Percentiles rank a stretch among this genome's conserved stretches.
phyloP scores from a whole-genome alignment of 495 filamentous ascomycete genomes.

The Durotheca rogersii region DNA sequence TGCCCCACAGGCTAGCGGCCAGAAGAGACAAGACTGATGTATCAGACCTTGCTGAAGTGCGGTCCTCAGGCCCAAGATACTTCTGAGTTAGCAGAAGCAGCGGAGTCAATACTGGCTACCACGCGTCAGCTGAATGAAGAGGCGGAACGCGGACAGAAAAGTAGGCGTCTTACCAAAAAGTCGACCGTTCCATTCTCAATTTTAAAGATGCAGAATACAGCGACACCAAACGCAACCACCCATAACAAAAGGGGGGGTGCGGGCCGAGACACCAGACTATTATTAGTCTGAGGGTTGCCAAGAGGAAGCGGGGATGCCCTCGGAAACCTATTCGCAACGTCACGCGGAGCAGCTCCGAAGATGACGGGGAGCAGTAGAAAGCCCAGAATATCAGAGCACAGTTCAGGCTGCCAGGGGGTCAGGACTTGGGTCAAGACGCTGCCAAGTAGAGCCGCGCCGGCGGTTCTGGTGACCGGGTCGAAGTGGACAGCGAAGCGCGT shows the following conservation, averaged over 20 bases:
- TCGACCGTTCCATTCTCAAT: slow-evolving; percentile 1
- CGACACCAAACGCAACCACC: slow-evolving; percentile 8
- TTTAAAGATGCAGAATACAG: slow-evolving; percentile 4
- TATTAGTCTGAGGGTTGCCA: background rate
- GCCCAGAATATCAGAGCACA: slow-evolving; percentile 21
- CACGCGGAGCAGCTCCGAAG: slow-evolving; percentile 1
- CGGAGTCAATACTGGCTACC: slow-evolving; percentile 16
- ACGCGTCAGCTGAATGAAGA: background rate
- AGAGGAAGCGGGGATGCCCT: background rate
- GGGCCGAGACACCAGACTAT: background rate
- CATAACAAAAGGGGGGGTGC: slow-evolving; percentile 6
- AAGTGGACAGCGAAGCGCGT: background rate
- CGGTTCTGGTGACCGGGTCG: slow-evolving; percentile 5
- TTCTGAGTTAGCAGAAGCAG: slow-evolving; percentile 14
- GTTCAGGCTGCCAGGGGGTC: slow-evolving; percentile 10
- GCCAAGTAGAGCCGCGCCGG: slow-evolving; percentile 8
- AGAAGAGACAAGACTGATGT: slow-evolving; percentile 3
- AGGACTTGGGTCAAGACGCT: background rate
- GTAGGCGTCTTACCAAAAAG: slow-evolving; percentile 7
- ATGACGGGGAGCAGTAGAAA: slow-evolving; percentile 12
- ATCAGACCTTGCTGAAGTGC: background rate
- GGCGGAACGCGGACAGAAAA: background rate
- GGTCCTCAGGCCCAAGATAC: background rate
- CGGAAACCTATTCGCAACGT: background rate
- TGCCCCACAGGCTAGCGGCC: background rate